These are phyloP conservation scores for Marasmius fiardii DNA, from an alignment of 1,284 basidiomycete genomes.

Conservation along the genomic window DNA sequence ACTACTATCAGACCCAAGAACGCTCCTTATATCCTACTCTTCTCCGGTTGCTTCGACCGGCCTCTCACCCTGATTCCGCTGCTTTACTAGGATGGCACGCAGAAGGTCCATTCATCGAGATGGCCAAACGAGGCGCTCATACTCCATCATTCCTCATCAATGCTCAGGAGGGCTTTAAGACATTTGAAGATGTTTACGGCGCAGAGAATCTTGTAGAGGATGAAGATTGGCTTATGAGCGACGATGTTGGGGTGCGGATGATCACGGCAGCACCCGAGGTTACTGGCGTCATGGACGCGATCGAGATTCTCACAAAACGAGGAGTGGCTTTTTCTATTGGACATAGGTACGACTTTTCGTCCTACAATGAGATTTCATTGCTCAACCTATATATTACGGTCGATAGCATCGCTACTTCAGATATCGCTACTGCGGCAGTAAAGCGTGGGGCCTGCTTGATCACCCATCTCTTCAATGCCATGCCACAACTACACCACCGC, in stretches of 20 bases:
- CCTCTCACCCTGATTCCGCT: slow-evolving; percentile 56
- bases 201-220: slow-evolving; percentile 53
- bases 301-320: slow-evolving; percentile 56
- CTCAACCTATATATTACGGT: background rate
- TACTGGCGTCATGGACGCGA: slow-evolving; percentile 71
- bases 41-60: slow-evolving; percentile 60
- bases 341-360: slow-evolving; percentile 58
- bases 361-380: background rate
- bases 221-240: slow-evolving; percentile 65
- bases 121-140: slow-evolving; percentile 80
- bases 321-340: slow-evolving; percentile 84
- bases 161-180: slow-evolving; percentile 55
- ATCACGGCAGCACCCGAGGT: slow-evolving; percentile 89
- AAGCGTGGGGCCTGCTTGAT: slow-evolving; percentile 76
- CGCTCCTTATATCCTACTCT: slow-evolving; percentile 67
- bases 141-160: slow-evolving; percentile 64
- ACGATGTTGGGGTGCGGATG: slow-evolving; percentile 66
- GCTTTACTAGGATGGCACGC: slow-evolving; percentile 84
- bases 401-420: slow-evolving; percentile 58
- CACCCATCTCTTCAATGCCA: slow-evolving; percentile 91
- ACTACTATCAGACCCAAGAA: slow-evolving; percentile 61
- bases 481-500: slow-evolving; percentile 84
- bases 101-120: slow-evolving; percentile 85
- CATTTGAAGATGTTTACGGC: slow-evolving; percentile 78
- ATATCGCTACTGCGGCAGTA: slow-evolving; percentile 66